Evolutionary conservation across 345 rosid genomes (phyloP).

Genomic region (Acer saccharum): DNA sequence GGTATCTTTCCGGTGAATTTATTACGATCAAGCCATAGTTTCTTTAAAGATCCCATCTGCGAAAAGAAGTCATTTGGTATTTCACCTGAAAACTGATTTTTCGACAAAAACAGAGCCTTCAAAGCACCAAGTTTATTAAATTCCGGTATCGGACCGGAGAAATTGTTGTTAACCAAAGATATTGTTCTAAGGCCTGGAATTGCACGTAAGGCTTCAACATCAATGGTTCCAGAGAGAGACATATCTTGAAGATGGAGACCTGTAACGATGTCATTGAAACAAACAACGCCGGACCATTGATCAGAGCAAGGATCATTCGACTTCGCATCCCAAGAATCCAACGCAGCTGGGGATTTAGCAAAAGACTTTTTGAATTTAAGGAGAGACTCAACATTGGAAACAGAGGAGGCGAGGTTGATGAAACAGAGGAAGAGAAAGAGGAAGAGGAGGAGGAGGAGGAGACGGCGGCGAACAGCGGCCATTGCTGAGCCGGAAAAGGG

Average conservation of each 20-base stretch:
- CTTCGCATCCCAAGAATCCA: constrained; percentile 58
- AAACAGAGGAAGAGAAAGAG: constrained; percentile 11
- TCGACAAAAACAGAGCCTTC: constrained; percentile 48
- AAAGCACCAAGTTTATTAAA: constrained; percentile 54
- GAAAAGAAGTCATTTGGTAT: constrained; percentile 58
- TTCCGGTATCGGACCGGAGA: constrained; percentile 63
- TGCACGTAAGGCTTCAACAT: constrained; percentile 44
- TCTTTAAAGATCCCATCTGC: constrained; percentile 49
- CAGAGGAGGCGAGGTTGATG: constrained; percentile 19
- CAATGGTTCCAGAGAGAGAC: constrained; percentile 57
- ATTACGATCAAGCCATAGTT: constrained; percentile 63
- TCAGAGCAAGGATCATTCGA: constrained; percentile 52
- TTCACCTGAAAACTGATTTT: constrained; percentile 58
- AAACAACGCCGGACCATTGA: constrained; percentile 65
- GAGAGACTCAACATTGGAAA: constrained; percentile 41
- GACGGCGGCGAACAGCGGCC: constrained; percentile 48
- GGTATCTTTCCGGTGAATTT: constrained; percentile 62
- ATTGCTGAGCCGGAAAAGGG: constrained; percentile 38
- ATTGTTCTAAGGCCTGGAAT: constrained; percentile 51
- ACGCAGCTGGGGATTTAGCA: constrained; percentile 22
- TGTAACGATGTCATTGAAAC: constrained; percentile 43
- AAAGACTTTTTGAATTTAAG: constrained; percentile 49
- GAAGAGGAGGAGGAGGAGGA: constrained; percentile 19
- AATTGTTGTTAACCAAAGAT: constrained; percentile 58
- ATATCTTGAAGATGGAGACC: constrained; percentile 60